Percentiles rank a stretch among this genome's conserved stretches.
Conservation (phyloP, 2,329 filamentous ascomycete species). For the Xylaria sp. region DNA sequence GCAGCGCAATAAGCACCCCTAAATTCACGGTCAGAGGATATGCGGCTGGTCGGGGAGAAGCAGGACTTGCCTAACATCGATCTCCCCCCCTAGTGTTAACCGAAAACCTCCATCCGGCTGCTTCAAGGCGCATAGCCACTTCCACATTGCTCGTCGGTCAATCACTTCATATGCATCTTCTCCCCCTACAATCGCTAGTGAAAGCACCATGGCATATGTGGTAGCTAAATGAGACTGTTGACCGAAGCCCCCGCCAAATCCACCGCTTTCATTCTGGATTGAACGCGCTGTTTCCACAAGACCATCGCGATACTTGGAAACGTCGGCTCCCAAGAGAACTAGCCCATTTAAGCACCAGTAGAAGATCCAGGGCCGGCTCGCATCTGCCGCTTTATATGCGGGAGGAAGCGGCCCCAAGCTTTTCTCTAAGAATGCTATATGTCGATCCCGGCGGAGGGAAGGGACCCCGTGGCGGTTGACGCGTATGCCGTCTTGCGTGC, state of each 20-base stretch:
- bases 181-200: slow-evolving; percentile 81
- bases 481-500: slow-evolving; percentile 58
- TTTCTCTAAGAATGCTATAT: slow-evolving; percentile 71
- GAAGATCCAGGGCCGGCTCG: slow-evolving; percentile 90
- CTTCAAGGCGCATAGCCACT: slow-evolving; percentile 88
- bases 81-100: slow-evolving; percentile 86
- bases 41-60: slow-evolving; percentile 30
- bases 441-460: slow-evolving; percentile 72
- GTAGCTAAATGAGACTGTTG: slow-evolving; percentile 90
- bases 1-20: slow-evolving; percentile 93
- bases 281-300: slow-evolving; percentile 80
- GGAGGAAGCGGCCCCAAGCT: slow-evolving; percentile 72
- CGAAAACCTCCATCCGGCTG: slow-evolving; percentile 89
- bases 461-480: slow-evolving; percentile 81
- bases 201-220: slow-evolving; percentile 85
- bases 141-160: slow-evolving; percentile 88
- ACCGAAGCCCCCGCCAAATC: slow-evolving; percentile 93
- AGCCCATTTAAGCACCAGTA: slow-evolving; percentile 91
- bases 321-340: slow-evolving; percentile 79
- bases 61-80: slow-evolving; percentile 81
- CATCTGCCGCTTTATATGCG: slow-evolving; percentile 79
- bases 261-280: slow-evolving; percentile 84
- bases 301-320: slow-evolving; percentile 72
- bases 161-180: slow-evolving; percentile 78
- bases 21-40: slow-evolving; percentile 42